Percentiles rank a stretch among this genome's conserved stretches.
These are phyloP conservation scores for Neoboletus magnificus DNA, from an alignment of 768 basidiomycete genomes.

Conservation along the genomic window DNA sequence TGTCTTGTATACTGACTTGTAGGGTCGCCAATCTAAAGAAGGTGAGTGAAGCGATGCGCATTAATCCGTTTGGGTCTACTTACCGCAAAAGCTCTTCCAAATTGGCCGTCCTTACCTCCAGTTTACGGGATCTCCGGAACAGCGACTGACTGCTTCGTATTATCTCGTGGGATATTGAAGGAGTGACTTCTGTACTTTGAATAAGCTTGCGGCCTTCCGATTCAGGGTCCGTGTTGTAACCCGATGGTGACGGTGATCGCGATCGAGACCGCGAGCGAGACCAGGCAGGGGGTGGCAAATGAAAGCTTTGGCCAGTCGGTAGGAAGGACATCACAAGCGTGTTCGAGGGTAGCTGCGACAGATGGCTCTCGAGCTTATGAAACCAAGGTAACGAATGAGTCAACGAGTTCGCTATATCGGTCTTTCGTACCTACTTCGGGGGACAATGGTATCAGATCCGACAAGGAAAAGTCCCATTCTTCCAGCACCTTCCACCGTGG, in stretches of 20 bases:
- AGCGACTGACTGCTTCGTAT: conserved; percentile 12
- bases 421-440: conserved; percentile 50
- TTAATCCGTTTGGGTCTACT: conserved; percentile 22
- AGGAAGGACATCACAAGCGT: conserved; percentile 65
- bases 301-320: conserved; percentile 59
- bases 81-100: conserved; percentile 75
- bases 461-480: conserved; percentile 63
- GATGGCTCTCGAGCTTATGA: conserved; percentile 36
- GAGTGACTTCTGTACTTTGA: conserved; percentile 22
- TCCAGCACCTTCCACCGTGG: conserved; percentile 62
- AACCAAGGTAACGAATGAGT: conserved; percentile 8
- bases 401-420: conserved; percentile 3
- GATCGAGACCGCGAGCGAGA: conserved; percentile 25
- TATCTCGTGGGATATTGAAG: conserved; percentile 20
- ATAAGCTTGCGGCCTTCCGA: conserved; percentile 43
- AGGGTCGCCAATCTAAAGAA: conserved; percentile 47
- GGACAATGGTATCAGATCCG: conserved; percentile 54
- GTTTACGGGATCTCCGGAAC: conserved; percentile 25
- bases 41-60: neutral
- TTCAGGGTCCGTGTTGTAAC: conserved; percentile 76
- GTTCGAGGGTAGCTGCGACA: conserved; percentile 62
- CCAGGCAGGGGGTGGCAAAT: conserved; percentile 42
- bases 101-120: conserved; percentile 45
- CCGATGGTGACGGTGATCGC: conserved; percentile 57
- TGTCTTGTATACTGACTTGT: conserved; percentile 52